Conservation (phyloP, 306 rosid species). For the Vicia villosa region DNA sequence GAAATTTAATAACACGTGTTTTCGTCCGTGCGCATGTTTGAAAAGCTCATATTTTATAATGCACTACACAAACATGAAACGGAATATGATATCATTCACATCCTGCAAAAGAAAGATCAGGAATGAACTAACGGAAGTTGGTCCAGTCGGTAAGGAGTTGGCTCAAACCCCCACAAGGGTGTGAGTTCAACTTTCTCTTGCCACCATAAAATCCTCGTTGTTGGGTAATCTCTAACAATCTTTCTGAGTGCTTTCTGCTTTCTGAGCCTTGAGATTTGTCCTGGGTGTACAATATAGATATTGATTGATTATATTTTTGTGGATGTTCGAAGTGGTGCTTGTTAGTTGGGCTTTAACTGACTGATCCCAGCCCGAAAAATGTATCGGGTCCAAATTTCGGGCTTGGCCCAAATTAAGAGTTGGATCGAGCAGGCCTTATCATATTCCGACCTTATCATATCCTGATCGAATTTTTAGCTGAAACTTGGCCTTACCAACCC, state of each 20-base stretch:
- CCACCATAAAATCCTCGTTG: no score
- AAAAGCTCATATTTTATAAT: not conserved
- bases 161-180: no score
- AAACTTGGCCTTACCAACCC: not conserved
- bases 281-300: not conserved
- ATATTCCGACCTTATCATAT: not conserved
- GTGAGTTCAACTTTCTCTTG: no score
- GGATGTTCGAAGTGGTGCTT: not conserved
- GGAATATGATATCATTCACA: not conserved
- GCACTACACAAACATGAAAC: not conserved
- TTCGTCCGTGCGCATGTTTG: not conserved
- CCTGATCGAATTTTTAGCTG: not conserved
- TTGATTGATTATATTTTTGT: not conserved
- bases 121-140: not conserved
- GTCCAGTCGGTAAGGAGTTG: no score
- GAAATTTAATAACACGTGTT: not conserved
- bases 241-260: no score
- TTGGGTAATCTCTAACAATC: no score
- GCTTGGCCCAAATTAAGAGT: not conserved
- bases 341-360: not conserved
- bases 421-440: not conserved
- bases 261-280: no score
- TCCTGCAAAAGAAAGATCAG: not conserved
- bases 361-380: not conserved
- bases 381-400: not conserved